phyloP scores from a whole-genome alignment of 75 land plant genomes.

The Pseudotsuga menziesii region DNA sequence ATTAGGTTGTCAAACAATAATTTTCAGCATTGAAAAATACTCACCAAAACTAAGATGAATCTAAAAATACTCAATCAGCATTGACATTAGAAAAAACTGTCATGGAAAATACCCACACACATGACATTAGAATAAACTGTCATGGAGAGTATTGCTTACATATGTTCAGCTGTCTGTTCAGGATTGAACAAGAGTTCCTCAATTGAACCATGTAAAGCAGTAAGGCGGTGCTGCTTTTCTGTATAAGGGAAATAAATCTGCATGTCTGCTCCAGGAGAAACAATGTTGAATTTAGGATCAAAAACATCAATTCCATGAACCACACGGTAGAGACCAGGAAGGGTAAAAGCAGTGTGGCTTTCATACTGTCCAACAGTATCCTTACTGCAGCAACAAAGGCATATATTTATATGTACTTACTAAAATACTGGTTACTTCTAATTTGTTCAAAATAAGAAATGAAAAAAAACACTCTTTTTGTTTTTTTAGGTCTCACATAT shows the following conservation, averaged over 20 bases:
- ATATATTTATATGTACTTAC: too few relatives aligned
- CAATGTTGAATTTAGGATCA: slow-evolving; percentile 80
- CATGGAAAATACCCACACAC: too few relatives aligned
- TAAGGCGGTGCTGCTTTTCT: slow-evolving; percentile 44
- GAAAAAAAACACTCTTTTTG: too few relatives aligned
- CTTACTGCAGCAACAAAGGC: slow-evolving; percentile 30
- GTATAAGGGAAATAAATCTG: slow-evolving; percentile 55
- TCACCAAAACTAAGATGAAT: too few relatives aligned
- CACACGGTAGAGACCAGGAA: slow-evolving; percentile 67
- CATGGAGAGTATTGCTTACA: slow-evolving; percentile 26
- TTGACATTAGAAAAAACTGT: too few relatives aligned
- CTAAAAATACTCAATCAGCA: too few relatives aligned
- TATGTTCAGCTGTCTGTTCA: slow-evolving; percentile 44
- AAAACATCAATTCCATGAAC: slow-evolving; percentile 74
- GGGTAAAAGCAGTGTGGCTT: slow-evolving; percentile 61
- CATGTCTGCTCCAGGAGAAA: slow-evolving; percentile 68
- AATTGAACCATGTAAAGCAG: slow-evolving; percentile 43
- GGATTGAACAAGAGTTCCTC: slow-evolving; percentile 47
- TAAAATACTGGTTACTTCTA: too few relatives aligned
- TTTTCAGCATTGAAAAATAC: too few relatives aligned
- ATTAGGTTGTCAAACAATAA: too few relatives aligned
- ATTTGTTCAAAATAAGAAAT: too few relatives aligned
- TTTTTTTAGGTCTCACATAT: too few relatives aligned
- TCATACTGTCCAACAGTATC: slow-evolving; percentile 70
- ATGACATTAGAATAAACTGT: too few relatives aligned